Base-by-base conservation (phyloP, 208 protist species). In the Spongospora subterranea region DNA sequence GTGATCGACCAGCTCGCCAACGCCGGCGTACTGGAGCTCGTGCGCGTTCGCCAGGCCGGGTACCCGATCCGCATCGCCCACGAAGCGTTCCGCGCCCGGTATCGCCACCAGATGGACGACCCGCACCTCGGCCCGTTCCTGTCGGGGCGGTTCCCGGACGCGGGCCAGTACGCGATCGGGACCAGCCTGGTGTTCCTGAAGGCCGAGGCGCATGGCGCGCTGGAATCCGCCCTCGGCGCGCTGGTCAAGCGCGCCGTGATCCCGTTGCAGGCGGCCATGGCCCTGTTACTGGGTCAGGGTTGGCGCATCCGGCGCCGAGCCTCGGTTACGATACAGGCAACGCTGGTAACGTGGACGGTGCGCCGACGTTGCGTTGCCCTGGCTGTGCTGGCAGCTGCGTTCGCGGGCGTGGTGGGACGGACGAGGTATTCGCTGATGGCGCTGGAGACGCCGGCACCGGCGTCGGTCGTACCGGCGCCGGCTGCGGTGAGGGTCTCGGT, bases 1-100 rank as follows among this genome's bases (percentile, higher is more conserved):
- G 90, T 93, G 43, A 39, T 90, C 39, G 40, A 94, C 32, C 93
- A 94, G 46, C 92, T 94, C 35, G n/a, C 17, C 71, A 82, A 82
- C 71, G 71, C 71, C n/a, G 71, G 71, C 71, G 71, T 82, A 6
- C 71, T 82, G 71, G 71, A 82, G n/a, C 17, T 82, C 17, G 71
- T 82, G 11, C 71, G 71, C n/a, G 71, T 82, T 13, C 71, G 71
- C 6, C 71, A 82, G 71, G n/a, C 71, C 13, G 71, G 71, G 40
- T 82, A 39, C 71, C 71, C 71, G 6, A 82, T 82, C 17, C 71
- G 71, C 6, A 39, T 82, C 6, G 6, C 71, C 13, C 71, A 82
- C n/a, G 71, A 82, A 35, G 11, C 6, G 71, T 82, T 82, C 71
- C 35, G 35, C 13, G 17, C 17, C 35, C n/a, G 71, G 35, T 82